Percentiles rank a stretch among this genome's conserved stretches.
These are phyloP conservation scores for Coniochaeta ligniaria DNA, from an alignment of 2,329 filamentous ascomycete genomes.

Conservation along the genomic window DNA sequence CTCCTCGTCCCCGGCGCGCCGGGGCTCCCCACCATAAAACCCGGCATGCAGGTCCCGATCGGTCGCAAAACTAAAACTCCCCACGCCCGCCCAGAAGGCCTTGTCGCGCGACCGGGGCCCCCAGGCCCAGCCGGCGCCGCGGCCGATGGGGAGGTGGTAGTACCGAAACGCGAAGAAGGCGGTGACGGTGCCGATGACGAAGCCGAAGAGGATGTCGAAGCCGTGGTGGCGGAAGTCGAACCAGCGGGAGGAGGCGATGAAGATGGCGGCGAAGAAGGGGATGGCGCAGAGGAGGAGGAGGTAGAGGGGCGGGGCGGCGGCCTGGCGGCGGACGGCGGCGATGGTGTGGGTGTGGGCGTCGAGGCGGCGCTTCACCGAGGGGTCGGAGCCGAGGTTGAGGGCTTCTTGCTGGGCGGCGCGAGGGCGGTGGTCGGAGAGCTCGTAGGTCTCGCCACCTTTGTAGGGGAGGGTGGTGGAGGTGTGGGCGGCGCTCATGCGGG, in stretches of 20 bases:
- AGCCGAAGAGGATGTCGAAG: constrained; percentile 89
- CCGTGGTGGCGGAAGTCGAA: constrained; percentile 84
- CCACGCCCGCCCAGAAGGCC: constrained; percentile 73
- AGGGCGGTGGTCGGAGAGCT: constrained; percentile 17
- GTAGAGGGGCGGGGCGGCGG: constrained; percentile 77
- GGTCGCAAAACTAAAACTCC: constrained; percentile 48
- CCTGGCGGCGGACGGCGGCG: constrained; percentile 57
- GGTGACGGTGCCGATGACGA: constrained; percentile 63
- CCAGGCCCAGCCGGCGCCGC: constrained; percentile 88
- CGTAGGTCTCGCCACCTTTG: constrained; percentile 24
- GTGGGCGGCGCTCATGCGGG: constrained; percentile 45
- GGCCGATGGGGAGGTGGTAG: constrained; percentile 74
- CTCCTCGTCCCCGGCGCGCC: constrained; percentile 2
- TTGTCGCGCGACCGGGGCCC: constrained; percentile 65
- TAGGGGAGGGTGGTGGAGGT: constrained; percentile 8
- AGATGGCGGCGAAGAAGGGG: constrained; percentile 69
- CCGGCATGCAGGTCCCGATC: constrained; percentile 20
- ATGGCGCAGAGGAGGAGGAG: constrained; percentile 63
- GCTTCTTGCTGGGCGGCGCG: constrained; percentile 10
- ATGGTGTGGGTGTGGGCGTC: constrained; percentile 30
- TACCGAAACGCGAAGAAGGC: constrained; percentile 73
- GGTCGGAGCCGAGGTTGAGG: constrained; percentile 19
- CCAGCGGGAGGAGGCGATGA: constrained; percentile 79
- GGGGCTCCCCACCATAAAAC: not conserved
- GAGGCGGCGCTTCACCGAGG: constrained; percentile 20